A percentile compares a stretch with the other conserved stretches of the same genome.
Conservation (phyloP, 768 basidiomycete species). For the Trametopsis cervina region DNA sequence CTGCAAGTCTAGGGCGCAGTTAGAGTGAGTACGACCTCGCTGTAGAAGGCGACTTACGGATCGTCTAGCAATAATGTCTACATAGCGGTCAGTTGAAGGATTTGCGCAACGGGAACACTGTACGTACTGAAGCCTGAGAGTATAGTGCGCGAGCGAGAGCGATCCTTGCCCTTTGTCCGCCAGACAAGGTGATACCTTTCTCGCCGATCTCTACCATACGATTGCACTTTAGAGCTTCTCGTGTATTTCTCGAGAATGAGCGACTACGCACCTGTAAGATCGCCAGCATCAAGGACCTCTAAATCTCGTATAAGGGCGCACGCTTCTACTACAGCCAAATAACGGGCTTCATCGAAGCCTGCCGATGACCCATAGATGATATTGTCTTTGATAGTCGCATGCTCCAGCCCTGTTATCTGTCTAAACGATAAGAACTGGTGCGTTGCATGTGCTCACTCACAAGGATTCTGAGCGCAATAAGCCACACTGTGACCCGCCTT, state of each 20-base stretch:
- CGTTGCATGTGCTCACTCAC: conserved; percentile 26
- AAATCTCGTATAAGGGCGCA: conserved; percentile 73
- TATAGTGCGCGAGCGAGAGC: conserved; percentile 79
- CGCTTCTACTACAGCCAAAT: conserved; percentile 60
- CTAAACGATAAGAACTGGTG: neutral
- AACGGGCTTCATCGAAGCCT: conserved; percentile 57
- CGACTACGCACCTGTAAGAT: conserved; percentile 52
- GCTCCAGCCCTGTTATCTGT: conserved; percentile 55
- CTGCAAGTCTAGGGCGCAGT: conserved; percentile 40
- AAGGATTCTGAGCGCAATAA: conserved; percentile 63
- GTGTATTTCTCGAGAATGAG: neutral
- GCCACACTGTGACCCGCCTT: conserved; percentile 57
- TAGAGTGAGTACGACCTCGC: neutral
- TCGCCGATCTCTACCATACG: conserved; percentile 60
- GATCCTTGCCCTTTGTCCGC: conserved; percentile 68
- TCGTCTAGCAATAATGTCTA: conserved; percentile 64
- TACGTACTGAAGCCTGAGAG: conserved; percentile 49
- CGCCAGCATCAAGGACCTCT: conserved; percentile 65
- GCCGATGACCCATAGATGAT: conserved; percentile 64
- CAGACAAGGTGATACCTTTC: conserved; percentile 70
- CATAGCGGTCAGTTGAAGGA: neutral
- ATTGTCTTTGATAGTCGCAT: conserved; percentile 77
- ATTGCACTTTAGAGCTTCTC: neutral
- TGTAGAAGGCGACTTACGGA: conserved; percentile 44
- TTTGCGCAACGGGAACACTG: neutral